Evolutionary conservation across 1,139 yeast genomes (phyloP).

Genomic region (Pichia sp.): DNA sequence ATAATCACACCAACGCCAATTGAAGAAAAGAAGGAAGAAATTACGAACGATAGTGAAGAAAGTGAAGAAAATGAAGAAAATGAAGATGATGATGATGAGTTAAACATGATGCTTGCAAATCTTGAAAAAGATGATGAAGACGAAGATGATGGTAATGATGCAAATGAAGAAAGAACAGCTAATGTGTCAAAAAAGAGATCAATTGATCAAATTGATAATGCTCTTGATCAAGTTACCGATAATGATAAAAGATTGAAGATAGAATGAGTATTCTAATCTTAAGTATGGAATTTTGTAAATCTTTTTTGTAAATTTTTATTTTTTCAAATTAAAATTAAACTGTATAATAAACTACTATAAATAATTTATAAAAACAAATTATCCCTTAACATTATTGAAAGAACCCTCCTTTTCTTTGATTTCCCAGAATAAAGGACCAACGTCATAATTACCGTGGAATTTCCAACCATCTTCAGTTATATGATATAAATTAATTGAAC

Average conservation of each 20-base stretch:
- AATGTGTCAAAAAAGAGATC: not conserved
- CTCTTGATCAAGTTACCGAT: not conserved
- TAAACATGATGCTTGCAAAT: slow-evolving; percentile 23
- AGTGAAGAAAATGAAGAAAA: not conserved
- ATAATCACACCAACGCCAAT: not conserved
- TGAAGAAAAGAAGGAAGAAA: not conserved
- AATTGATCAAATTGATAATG: not conserved
- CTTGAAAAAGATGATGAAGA: slow-evolving; percentile 17
- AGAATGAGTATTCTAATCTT: not conserved
- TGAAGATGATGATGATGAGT: slow-evolving; percentile 6
- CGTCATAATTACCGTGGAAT: slow-evolving; percentile 92
- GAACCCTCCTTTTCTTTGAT: slow-evolving; percentile 83
- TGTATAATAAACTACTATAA: not conserved
- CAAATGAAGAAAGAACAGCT: not conserved
- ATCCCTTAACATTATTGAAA: slow-evolving; percentile 79
- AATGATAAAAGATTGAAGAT: not conserved
- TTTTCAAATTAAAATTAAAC: not conserved
- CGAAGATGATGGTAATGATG: slow-evolving; percentile 1
- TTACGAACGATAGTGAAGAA: not conserved
- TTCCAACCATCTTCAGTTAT: slow-evolving; percentile 93
- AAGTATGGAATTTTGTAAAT: too few species aligned
- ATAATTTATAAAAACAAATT: slow-evolving; percentile 9
- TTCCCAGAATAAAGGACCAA: slow-evolving; percentile 89
- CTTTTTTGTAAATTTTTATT: too few species aligned
- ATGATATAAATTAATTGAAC: slow-evolving; percentile 87